Conservation (phyloP, 2,329 filamentous ascomycete genomes). For the Claviceps sp. region DNA sequence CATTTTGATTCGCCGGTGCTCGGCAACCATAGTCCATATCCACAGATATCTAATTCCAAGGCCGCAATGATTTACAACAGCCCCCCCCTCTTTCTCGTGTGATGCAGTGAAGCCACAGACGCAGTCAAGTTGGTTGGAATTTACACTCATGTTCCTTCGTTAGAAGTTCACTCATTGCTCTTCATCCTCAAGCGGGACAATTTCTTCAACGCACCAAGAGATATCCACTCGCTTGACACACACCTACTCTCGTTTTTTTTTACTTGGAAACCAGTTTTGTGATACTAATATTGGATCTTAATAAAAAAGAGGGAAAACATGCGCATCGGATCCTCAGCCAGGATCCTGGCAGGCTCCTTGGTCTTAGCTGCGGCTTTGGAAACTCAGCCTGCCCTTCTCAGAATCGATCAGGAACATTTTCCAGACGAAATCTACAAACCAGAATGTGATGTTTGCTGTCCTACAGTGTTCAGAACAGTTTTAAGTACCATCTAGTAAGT, state of each 20-base stretch:
- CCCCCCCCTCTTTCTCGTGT: not conserved
- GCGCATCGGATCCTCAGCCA: not conserved
- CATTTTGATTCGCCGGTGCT: not conserved
- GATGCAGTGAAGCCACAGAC: not conserved
- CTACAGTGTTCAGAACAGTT: conserved; percentile 3
- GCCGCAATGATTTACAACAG: not conserved
- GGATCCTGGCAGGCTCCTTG: not conserved
- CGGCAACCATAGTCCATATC: not conserved
- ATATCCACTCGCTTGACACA: not conserved
- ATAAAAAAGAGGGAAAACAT: not conserved
- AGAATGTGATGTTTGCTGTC: conserved; percentile 1
- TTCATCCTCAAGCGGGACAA: not conserved
- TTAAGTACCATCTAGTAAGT: conserved; percentile 3
- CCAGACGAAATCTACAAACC: conserved; percentile 1
- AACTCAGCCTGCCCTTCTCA: not conserved
- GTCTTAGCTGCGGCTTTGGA: not conserved
- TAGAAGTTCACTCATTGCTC: not conserved
- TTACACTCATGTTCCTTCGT: not conserved
- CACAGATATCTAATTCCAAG: not conserved
- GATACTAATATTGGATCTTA: not conserved
- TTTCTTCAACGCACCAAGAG: not conserved
- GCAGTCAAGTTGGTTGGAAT: not conserved
- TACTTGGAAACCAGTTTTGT: not conserved
- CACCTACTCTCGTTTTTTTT: not conserved
- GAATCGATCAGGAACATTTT: not conserved